Evolutionary conservation across 2,329 filamentous ascomycete genomes (phyloP), one percentile per base, ranked within the genome.

Genomic region (Exophiala sideris): DNA sequence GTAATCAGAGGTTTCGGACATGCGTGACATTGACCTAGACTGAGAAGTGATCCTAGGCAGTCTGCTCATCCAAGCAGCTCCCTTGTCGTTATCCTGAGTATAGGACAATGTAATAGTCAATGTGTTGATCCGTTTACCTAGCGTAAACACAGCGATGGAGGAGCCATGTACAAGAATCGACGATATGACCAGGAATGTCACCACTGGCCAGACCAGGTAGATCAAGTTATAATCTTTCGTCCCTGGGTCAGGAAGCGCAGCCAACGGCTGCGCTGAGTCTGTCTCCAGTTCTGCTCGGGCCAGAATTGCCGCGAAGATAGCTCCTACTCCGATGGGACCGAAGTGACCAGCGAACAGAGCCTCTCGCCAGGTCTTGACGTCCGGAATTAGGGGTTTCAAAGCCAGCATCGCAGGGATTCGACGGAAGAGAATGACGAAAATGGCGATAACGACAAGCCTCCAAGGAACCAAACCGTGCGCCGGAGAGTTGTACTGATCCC

Each of bases 101-200:
- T 97, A 99, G 0, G 94, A 96, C 82, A 99, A 89, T 51, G 94
- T 96, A 57, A 99, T 79, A 1, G 89, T 91, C 62, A 99, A 75
- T 0, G 94, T 97, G 74, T 97, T 97, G 81, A 99, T 99, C 57
- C 89, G 91, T 72, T 97, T 99, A 65, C 94, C 94, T 1, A 99
- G 82, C 0, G 94, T 97, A 66, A 99, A 99, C 7, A 99, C 94
- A 4, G 94, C 94, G 64, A 99, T 88, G 0, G 94, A 97, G n/a
- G 94, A 97, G 18, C 94, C 94, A 66, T 99, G 94, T 1, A 99
- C 89, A 35, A 97, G 73, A 65, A 99, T 99, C 10, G 94, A 99
- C 3, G 88, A 81, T 49, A 99, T 89, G 57, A 99, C 92, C 66
- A 99, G 76, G 71, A 99, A 99, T 0, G 89, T 90, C 0, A 89